Evolutionary conservation across 495 filamentous ascomycete genomes (phyloP), one percentile per base, ranked within the genome.

Genomic region (Amniculicola lignicola): DNA sequence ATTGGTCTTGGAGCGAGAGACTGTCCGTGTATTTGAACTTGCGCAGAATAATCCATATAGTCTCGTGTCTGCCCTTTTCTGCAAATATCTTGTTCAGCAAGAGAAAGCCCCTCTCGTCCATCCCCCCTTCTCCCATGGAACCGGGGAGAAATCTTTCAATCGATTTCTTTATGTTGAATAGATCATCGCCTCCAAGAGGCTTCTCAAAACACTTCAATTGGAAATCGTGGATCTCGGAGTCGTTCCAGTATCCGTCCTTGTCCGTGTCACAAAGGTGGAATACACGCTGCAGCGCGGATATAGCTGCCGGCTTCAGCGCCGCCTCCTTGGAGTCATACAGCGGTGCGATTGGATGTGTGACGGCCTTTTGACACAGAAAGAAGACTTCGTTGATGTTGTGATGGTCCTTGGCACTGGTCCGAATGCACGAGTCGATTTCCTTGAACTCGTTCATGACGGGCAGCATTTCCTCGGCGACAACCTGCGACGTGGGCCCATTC

Each of bases 371-470:
- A 68, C 94, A 97, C 22, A 98, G 81, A 67, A 94, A 96, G 70
- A 98, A 96, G 16, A 89, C 89, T 72, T 98, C 92, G 63, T 95
- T 95, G 57, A 97, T 86, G 72, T 98, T 98, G 52, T 87, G 84
- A 62, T 95, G 88, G 66, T 98, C 91, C 59, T 90, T 83, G 19
- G 94, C 93, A 69, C 92, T 97, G 1, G 91, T 89, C 42, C 93
- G 82, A 67, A 98, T 96, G 70, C 93, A 96, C 1, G 90, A 94
- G 64, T 98, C 93, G 41, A 98, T 96, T 71, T 98, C 93, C 53
- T 96, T 93, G 76, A 97, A 98, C 70, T 98, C 93, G 37, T 87
- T 82, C 93, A 98, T 97, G 60, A 97, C 84, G 2, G 93, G 94
- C 44, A 98, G 75, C 94, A 98, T 98, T 74, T 98, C 93, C 66